phyloP scores from a whole-genome alignment of 495 filamentous ascomycete genomes.

The Letharia lupina region DNA sequence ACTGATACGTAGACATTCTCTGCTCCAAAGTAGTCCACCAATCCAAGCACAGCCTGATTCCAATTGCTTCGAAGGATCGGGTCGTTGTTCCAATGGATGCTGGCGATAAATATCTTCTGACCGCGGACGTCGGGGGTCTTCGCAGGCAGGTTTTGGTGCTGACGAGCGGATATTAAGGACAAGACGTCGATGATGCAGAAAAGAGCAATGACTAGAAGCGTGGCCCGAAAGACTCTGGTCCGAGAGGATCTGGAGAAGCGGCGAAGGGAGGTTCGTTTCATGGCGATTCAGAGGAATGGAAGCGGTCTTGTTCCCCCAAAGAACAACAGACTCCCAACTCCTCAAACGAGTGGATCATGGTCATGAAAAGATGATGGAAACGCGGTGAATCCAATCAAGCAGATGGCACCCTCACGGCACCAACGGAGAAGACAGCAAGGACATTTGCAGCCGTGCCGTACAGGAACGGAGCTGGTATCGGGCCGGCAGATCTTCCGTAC shows the following conservation, averaged over 20 bases:
- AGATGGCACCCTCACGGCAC: background rate
- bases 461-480: background rate
- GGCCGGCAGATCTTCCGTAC: slow-evolving; percentile 3
- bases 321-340: background rate
- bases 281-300: background rate
- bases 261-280: slow-evolving; percentile 19
- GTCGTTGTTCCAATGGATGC: slow-evolving; percentile 65
- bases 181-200: slow-evolving; percentile 24
- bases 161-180: slow-evolving; percentile 16
- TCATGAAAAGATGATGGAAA: background rate
- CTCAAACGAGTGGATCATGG: background rate
- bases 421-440: background rate
- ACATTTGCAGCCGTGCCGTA: background rate
- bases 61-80: slow-evolving; percentile 51
- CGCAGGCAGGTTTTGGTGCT: background rate
- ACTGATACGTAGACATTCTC: slow-evolving; percentile 65
- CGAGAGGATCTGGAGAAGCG: slow-evolving; percentile 24
- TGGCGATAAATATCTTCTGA: slow-evolving; percentile 55
- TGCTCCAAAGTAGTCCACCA: slow-evolving; percentile 48
- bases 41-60: slow-evolving; percentile 49
- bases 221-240: slow-evolving; percentile 21
- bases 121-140: slow-evolving; percentile 3
- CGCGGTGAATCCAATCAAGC: background rate
- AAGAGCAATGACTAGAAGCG: slow-evolving; percentile 20
- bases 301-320: background rate